Evolutionary conservation across 139 green algal genomes (phyloP), one percentile per base, ranked within the genome.

Genomic region (Chlamydomonas urium): DNA sequence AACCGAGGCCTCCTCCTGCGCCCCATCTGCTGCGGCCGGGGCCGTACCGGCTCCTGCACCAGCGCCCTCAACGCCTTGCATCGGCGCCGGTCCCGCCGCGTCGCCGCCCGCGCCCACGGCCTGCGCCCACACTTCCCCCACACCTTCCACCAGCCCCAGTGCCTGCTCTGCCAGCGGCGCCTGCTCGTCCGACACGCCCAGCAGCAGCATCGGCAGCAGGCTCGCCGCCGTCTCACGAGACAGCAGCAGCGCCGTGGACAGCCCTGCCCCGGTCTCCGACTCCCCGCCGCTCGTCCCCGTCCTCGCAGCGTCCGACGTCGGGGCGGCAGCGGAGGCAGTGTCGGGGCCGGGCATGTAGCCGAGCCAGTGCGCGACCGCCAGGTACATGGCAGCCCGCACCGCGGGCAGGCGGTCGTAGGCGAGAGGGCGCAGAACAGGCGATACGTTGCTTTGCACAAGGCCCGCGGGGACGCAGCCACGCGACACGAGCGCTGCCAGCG

Each of bases 191-290:
- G 74, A 89, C 8, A 92, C 71, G 1, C 87, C 88, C 29, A 90
- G 58, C 37, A 93, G 69, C 69, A 92, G 73, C 33, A 90, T 29
- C 2, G 87, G 85, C 66, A 93, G 77, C 60, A 93, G 78, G 32
- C 66, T 31, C 2, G 76, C 36, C 3, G 71, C 73, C 4, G 60
- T 67, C 6, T 8, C 29, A 19, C 8, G 29, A 6, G 63, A 71
- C 28, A 4, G 31, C 37, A 32, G 26, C 29, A 63, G 17, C 24
- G 29, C n/a, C 10, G 42, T 17, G 10, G 53, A 26, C 24, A 8
- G 53, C 10, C 8, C 23, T 34, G 24, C 24, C 10, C 8, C 23
- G 19, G 60, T 14, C 32, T n/a, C 19, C 5, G 60, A 24, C 14
- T 8, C 56, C n/a, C n/a, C 19, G 10, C 56, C 24, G 14, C 33